A percentile compares a stretch with the other conserved stretches of the same genome.
These are phyloP conservation scores for Russula abietina DNA, from an alignment of 768 basidiomycete genomes.

Conservation along the genomic window DNA sequence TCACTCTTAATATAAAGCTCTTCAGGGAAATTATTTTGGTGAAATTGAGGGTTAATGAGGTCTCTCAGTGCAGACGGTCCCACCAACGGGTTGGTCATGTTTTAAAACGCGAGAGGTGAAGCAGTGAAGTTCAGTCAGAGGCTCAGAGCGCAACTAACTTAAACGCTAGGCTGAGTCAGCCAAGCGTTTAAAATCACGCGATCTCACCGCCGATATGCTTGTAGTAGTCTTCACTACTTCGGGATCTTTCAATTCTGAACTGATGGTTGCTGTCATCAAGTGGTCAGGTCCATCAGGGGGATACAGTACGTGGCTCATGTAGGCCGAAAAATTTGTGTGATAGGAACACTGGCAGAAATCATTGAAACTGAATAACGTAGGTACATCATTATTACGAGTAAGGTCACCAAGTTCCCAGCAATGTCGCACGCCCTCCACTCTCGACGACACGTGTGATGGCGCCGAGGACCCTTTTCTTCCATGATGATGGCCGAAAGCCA, in stretches of 20 bases:
- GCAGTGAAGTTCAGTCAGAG: no score
- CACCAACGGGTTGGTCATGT: slow-evolving; percentile 30
- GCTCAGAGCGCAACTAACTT: not conserved
- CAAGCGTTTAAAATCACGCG: not conserved
- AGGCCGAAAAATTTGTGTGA: not conserved
- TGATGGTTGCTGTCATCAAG: not conserved
- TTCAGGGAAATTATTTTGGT: slow-evolving; percentile 84
- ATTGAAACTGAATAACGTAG: not conserved
- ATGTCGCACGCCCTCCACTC: slow-evolving; percentile 31
- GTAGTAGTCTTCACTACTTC: no score
- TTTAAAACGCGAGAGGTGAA: not conserved
- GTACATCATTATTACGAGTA: not conserved
- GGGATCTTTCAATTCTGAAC: not conserved
- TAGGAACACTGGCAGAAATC: not conserved
- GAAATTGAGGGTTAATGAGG: slow-evolving; percentile 83
- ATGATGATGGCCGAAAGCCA: slow-evolving; percentile 3
- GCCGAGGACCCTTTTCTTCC: slow-evolving; percentile 6
- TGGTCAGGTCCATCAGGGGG: not conserved
- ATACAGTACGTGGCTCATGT: no score
- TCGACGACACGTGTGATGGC: slow-evolving; percentile 5
- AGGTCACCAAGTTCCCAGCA: slow-evolving; percentile 30
- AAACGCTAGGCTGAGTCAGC: not conserved
- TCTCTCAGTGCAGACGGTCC: slow-evolving; percentile 40
- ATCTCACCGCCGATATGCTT: no score
- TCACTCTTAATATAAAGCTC: slow-evolving; percentile 79